Conservation (phyloP, 2,329 filamentous ascomycete species). For the Didymella pomorum region DNA sequence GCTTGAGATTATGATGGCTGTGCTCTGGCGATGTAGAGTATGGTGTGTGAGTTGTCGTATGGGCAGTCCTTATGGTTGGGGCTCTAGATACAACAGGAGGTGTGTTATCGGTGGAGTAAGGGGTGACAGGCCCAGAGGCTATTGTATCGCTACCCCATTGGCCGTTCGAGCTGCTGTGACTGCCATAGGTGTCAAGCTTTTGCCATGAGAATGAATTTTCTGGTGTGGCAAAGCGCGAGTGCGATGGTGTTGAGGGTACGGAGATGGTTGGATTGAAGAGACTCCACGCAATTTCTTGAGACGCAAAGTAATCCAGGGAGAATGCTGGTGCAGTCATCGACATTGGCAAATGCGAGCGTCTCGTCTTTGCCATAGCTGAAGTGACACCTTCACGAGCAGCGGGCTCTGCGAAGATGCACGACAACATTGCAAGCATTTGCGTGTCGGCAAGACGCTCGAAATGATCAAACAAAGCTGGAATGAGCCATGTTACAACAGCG, state of each 20-base stretch:
- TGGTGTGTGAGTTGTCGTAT: slow-evolving; percentile 50
- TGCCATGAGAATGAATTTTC: slow-evolving; percentile 44
- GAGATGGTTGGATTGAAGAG: slow-evolving; percentile 51
- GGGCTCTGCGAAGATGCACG: slow-evolving; percentile 65
- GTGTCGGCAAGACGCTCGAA: slow-evolving; percentile 68
- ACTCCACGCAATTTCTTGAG: slow-evolving; percentile 54
- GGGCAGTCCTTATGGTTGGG: slow-evolving; percentile 45
- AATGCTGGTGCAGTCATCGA: slow-evolving; percentile 56
- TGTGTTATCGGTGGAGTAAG: slow-evolving; percentile 62
- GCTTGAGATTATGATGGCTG: slow-evolving; percentile 42
- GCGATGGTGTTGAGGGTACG: slow-evolving; percentile 41
- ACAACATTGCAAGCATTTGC: slow-evolving; percentile 72
- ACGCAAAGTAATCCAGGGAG: slow-evolving; percentile 58
- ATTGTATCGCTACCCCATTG: slow-evolving; percentile 55
- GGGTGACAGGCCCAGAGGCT: slow-evolving; percentile 57
- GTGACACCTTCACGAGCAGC: slow-evolving; percentile 52
- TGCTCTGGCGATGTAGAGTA: slow-evolving; percentile 55
- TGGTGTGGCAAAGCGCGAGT: slow-evolving; percentile 44
- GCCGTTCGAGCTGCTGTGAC: slow-evolving; percentile 60
- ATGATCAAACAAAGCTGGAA: slow-evolving; percentile 65
- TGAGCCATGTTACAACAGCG: slow-evolving; percentile 65
- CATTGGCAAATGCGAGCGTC: slow-evolving; percentile 50
- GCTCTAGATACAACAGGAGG: slow-evolving; percentile 58
- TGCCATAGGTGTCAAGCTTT: slow-evolving; percentile 55
- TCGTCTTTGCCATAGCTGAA: slow-evolving; percentile 47